Evolutionary conservation across 73 alveolate species (phyloP), one percentile per base, ranked within the genome.

Genomic region (Blepharisma japonicum): DNA sequence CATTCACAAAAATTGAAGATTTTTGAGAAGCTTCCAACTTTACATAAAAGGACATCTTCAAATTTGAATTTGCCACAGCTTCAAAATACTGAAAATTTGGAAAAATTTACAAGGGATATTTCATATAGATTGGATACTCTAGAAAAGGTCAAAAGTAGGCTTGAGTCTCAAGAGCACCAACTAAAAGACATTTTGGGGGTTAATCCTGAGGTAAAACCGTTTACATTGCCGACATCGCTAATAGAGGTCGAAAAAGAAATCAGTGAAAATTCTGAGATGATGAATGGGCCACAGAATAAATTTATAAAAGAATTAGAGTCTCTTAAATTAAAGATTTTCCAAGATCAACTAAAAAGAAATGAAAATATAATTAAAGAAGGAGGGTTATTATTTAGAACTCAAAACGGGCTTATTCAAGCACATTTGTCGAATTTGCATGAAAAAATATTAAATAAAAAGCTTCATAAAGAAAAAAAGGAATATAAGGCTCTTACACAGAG

Each of bases 101-200:
- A 61, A n/a, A 14, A 18, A 20, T 18, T 61, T 8, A 61, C 49
- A 14, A 14, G 74, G 2, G 74, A 61, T 25, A 39, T 61, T 14
- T 61, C 74, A 14, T 39, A 61, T 61, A 14, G 74, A 61, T 14
- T 61, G 74, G 74, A 61, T 39, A 20, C 49, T 61, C 2, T 20
- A n/a, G 23, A 9, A 9, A 61, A 61, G 5, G 23, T 61, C 14
- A 61, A 61, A 61, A 14, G 47, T 14, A 0, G 18, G 50, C 11
- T 25, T 61, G 49, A 61, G 46, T 39, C 14, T 8, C 74, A 61
- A 25, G 74, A 61, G 46, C 18, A n/a, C 11, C 14, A 61, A 5
- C 74, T 61, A 14, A 20, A 61, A 20, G 74, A 61, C 14, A 61
- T 61, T 1, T 39, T 61, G 14, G 74, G 74, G 46, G 23, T 61